Evolutionary conservation across 2,329 filamentous ascomycete genomes (phyloP).

Genomic region (Exutisphaerella laricina): DNA sequence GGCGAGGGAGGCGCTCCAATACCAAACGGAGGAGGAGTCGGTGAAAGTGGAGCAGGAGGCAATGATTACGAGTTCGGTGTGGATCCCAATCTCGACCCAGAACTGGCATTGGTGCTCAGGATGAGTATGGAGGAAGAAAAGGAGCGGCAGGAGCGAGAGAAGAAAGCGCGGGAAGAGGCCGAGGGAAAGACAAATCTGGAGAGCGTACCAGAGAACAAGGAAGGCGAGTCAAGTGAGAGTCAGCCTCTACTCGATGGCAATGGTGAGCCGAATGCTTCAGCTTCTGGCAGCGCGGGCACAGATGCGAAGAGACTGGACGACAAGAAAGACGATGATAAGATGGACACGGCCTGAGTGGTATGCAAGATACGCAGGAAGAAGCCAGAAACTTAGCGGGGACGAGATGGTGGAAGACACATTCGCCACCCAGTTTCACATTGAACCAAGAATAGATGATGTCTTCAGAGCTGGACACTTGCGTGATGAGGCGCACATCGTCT

Average conservation of each 20-base stretch:
- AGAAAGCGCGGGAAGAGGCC: conserved; percentile 61
- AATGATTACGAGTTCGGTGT: conserved; percentile 80
- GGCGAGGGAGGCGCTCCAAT: conserved; percentile 66
- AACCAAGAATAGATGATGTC: no score
- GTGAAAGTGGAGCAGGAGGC: conserved; percentile 49
- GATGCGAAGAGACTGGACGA: conserved; percentile 13
- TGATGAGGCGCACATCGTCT: no score
- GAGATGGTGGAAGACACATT: neutral
- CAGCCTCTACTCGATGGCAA: conserved; percentile 44
- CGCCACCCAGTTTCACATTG: no score
- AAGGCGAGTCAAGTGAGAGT: conserved; percentile 54
- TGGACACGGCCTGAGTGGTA: conserved; percentile 30
- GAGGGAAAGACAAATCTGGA: conserved; percentile 72
- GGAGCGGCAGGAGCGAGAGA: conserved; percentile 81
- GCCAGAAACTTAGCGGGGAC: no score
- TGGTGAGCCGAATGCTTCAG: conserved; percentile 21
- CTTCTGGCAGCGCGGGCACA: conserved; percentile 14
- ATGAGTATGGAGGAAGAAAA: conserved; percentile 99
- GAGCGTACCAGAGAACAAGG: conserved; percentile 62
- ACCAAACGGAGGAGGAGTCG: conserved; percentile 40
- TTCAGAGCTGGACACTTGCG: no score
- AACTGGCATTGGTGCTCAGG: conserved; percentile 85
- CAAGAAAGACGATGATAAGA: conserved; percentile 29
- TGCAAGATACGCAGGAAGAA: no score
- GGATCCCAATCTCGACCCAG: conserved; percentile 85